Conservation (phyloP, 2,329 filamentous ascomycete species). For the Monilinia vaccinii-corymbosi region DNA sequence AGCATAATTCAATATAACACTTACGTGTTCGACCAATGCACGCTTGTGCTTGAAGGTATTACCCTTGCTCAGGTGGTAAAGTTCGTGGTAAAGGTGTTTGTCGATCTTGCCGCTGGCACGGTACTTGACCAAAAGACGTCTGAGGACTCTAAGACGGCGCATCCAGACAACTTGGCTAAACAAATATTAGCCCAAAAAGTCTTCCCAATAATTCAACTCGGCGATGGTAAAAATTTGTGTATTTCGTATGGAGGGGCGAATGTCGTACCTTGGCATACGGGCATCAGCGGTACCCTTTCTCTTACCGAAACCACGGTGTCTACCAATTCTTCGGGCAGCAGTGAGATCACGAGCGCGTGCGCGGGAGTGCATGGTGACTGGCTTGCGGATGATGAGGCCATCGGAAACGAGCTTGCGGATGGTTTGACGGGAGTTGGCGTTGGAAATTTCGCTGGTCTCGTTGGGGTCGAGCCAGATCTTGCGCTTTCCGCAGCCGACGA, state of each 20-base stretch:
- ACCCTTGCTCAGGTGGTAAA: constrained; percentile 99
- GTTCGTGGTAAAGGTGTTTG: constrained; percentile 99
- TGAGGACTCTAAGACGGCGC: constrained; percentile 98
- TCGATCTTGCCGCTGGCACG: constrained; percentile 99
- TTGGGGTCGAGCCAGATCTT: constrained; percentile 99
- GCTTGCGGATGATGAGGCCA: constrained; percentile 99
- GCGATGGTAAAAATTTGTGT: constrained; percentile 15
- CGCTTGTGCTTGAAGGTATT: constrained; percentile 99
- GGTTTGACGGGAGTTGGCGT: constrained; percentile 99
- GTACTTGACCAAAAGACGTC: constrained; percentile 99
- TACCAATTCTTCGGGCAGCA: constrained; percentile 85
- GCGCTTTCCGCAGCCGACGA: constrained; percentile 98
- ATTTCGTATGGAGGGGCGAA: not conserved
- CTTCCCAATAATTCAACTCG: constrained; percentile 17
- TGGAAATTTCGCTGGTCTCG: constrained; percentile 98
- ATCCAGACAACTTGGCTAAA: constrained; percentile 95
- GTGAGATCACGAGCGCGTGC: constrained; percentile 91
- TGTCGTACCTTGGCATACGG: constrained; percentile 88
- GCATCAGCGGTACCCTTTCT: constrained; percentile 99
- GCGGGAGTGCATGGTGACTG: constrained; percentile 99
- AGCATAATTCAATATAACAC: constrained; percentile 36
- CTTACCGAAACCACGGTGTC: constrained; percentile 99
- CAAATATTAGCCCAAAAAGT: constrained; percentile 23
- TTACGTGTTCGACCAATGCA: constrained; percentile 98
- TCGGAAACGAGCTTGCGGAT: constrained; percentile 99